phyloP scores from a whole-genome alignment of 2,329 filamentous ascomycete species.

The Cercospora sp. region DNA sequence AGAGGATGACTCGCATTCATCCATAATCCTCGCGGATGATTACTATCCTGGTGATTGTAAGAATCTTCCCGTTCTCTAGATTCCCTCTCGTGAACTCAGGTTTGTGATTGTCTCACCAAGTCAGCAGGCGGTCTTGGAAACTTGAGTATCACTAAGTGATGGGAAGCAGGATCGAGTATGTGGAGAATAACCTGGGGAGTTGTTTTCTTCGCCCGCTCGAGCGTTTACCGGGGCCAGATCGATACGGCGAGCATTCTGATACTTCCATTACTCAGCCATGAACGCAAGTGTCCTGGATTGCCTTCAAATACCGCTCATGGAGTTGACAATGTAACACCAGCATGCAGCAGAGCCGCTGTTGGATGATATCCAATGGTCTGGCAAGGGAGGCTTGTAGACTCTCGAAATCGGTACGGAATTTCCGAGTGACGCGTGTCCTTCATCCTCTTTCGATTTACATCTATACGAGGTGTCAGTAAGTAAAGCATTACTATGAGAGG shows the following conservation, averaged over 20 bases:
- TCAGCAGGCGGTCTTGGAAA: too few relatives aligned
- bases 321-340: neutral
- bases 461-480: neutral
- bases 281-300: neutral
- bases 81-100: neutral
- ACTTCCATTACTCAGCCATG: neutral
- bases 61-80: neutral
- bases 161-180: neutral
- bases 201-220: neutral
- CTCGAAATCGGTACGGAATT: neutral
- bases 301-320: neutral
- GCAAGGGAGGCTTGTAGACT: neutral
- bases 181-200: neutral
- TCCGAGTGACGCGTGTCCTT: neutral
- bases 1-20: neutral
- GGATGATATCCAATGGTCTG: neutral
- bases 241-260: neutral
- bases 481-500: neutral
- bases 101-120: neutral
- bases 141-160: neutral
- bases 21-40: neutral
- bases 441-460: neutral
- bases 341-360: neutral
- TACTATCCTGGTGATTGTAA: neutral
- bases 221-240: neutral